Evolutionary conservation across 345 rosid species (phyloP).

Genomic region (Melaleuca quinquenervia): DNA sequence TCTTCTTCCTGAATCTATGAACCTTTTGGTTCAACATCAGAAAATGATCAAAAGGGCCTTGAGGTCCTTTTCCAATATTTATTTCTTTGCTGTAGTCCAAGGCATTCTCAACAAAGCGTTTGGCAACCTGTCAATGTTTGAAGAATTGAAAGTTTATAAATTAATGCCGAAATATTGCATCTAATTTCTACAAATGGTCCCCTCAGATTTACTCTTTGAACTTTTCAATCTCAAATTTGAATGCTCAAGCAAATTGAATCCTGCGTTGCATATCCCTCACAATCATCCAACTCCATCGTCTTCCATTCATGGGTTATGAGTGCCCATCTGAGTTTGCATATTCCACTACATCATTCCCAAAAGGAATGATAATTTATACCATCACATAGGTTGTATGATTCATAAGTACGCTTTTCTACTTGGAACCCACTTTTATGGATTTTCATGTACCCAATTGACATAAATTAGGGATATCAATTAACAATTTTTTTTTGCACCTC

Average conservation of each 20-base stretch:
- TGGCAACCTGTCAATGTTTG: slow-evolving; percentile 51
- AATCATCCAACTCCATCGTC: not conserved
- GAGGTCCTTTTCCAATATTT: slow-evolving; percentile 67
- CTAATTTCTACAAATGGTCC: not conserved
- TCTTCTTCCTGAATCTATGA: slow-evolving; percentile 12
- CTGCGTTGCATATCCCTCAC: not conserved
- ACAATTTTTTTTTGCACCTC: not conserved
- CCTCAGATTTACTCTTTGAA: not conserved
- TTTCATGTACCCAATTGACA: not conserved
- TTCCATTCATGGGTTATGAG: not conserved
- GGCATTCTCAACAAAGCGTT: slow-evolving; percentile 45
- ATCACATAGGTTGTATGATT: not conserved
- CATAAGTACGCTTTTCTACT: not conserved
- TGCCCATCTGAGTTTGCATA: not conserved
- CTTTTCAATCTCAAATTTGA: not conserved
- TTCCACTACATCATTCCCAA: not conserved
- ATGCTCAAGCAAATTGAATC: not conserved
- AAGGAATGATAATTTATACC: not conserved
- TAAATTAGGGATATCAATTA: not conserved
- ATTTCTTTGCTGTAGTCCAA: slow-evolving; percentile 78
- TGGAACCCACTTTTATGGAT: not conserved
- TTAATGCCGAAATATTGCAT: not conserved
- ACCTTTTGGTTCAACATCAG: slow-evolving; percentile 39
- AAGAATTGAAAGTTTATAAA: not conserved
- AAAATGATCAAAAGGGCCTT: slow-evolving; percentile 92